Conservation (phyloP, 2,329 filamentous ascomycete species). For the Pseudogymnoascus sp. region DNA sequence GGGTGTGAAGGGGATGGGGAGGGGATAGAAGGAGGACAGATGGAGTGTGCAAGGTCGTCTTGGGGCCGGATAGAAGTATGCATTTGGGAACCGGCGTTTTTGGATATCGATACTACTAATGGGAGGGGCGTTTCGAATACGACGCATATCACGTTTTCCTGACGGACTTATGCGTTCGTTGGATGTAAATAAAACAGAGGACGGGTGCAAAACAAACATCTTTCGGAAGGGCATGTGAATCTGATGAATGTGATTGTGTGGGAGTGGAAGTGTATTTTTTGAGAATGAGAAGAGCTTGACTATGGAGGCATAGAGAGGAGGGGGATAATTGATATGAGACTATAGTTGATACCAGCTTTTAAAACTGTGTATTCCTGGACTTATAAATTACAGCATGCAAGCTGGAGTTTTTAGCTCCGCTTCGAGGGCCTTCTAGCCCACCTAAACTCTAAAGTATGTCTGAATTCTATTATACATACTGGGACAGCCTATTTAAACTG, state of each 20-base stretch:
- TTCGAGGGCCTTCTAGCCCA: too few relatives aligned
- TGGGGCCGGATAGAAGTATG: background rate
- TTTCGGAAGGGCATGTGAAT: background rate
- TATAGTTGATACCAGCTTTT: background rate
- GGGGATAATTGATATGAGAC: background rate
- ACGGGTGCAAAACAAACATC: background rate
- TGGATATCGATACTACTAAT: background rate
- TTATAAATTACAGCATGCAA: background rate
- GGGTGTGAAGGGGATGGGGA: background rate
- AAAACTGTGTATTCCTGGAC: background rate
- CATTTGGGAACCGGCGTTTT: constrained; percentile 5
- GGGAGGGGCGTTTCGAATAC: background rate
- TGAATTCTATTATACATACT: background rate
- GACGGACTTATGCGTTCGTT: background rate
- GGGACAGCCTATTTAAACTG: background rate
- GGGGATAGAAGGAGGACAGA: background rate
- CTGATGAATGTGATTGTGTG: background rate
- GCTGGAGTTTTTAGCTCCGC: background rate
- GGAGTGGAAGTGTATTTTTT: background rate
- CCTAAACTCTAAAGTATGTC: background rate
- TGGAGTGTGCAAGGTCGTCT: background rate
- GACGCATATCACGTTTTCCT: background rate
- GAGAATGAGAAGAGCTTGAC: background rate
- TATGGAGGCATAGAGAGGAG: background rate
- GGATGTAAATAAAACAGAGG: background rate